Percentiles rank a stretch among this genome's conserved stretches.
phyloP scores from a whole-genome alignment of 1,284 basidiomycete genomes.

The Malassezia globosa region DNA sequence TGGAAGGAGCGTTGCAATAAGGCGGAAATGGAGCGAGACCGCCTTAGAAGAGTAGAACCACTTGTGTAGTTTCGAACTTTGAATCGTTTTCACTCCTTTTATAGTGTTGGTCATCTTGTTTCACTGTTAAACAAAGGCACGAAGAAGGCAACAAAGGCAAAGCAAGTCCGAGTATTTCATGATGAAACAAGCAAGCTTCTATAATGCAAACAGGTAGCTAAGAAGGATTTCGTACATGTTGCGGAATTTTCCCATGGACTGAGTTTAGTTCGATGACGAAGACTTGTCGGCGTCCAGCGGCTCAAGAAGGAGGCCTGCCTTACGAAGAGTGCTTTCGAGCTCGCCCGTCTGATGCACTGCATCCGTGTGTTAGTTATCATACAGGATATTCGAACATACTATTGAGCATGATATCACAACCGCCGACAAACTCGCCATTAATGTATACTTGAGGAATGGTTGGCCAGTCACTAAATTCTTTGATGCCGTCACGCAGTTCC shows the following conservation, averaged over 20 bases:
- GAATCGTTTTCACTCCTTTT: not conserved
- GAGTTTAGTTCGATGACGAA: too few species aligned
- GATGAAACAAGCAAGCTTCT: too few species aligned
- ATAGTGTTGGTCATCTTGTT: too few species aligned
- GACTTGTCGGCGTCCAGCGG: slow-evolving; percentile 3
- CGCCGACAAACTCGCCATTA: slow-evolving; percentile 87
- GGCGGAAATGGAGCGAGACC: slow-evolving; percentile 37
- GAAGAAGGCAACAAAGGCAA: too few species aligned
- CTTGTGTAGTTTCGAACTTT: not conserved
- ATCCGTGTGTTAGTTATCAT: slow-evolving; percentile 48
- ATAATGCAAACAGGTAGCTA: too few species aligned
- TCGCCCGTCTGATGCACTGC: slow-evolving; percentile 85
- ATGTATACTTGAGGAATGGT: slow-evolving; percentile 94
- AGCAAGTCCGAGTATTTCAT: too few species aligned
- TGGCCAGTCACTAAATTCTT: slow-evolving; percentile 93
- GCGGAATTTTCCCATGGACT: too few species aligned
- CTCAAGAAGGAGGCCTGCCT: slow-evolving; percentile 23
- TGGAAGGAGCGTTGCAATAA: slow-evolving; percentile 41
- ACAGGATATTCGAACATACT: too few species aligned
- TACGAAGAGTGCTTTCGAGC: slow-evolving; percentile 64
- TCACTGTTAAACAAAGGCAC: too few species aligned
- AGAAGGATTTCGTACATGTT: too few species aligned
- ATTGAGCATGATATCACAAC: slow-evolving; percentile 83
- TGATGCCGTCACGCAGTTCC: slow-evolving; percentile 72
- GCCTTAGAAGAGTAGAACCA: not conserved